Evolutionary conservation across 2,329 filamentous ascomycete species (phyloP), one percentile per base, ranked within the genome.

Genomic region (Hypoxylon sp.): DNA sequence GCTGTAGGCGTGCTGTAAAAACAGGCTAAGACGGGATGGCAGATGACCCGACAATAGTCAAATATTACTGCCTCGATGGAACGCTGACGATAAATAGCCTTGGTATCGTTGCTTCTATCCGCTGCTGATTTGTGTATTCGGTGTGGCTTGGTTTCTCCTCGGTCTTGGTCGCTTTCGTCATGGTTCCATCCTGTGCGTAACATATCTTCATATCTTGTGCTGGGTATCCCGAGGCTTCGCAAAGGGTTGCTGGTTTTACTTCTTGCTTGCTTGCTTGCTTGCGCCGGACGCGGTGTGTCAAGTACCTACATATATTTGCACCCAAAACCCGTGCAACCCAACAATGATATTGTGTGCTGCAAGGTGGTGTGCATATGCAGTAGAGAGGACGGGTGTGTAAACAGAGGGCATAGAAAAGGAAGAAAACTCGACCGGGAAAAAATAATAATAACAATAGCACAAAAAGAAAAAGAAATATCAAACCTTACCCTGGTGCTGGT

Each of bases 401-500:
- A 63, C 43, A 58, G 56, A 59, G 32, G 45, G 49, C 17, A 66
- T 23, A 43, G 53, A 48, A 19, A 52, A 45, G 11, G 11, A 63
- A 48, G 3, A 51, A 2, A 49, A 57, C 51, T 28, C 13, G 28
- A 67, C 9, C 25, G 6, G 7, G 7, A 60, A 11, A 43, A 10
- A 58, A 60, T 60, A 57, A 52, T 9, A 48, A 34, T 43, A 59
- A 28, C 28, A 25, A 50, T 36, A 46, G 66, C 63, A 38, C 14
- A 5, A 21, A 5, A 23, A 23, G 2, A 36, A 30, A 11, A 67
- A 46, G 46, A 49, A 51, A 55, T 19, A 30, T 68, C n/a, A 65
- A 50, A 60, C 75, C 80, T 77, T 77, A 79, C 75, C 68, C 71
- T 34, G 75, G 75, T 70, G 75, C 79, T 76, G 81, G 83, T 79